Percentiles rank a stretch among this genome's conserved stretches.
phyloP scores from a whole-genome alignment of 768 basidiomycete species.

The Russula griseocarnosa region DNA sequence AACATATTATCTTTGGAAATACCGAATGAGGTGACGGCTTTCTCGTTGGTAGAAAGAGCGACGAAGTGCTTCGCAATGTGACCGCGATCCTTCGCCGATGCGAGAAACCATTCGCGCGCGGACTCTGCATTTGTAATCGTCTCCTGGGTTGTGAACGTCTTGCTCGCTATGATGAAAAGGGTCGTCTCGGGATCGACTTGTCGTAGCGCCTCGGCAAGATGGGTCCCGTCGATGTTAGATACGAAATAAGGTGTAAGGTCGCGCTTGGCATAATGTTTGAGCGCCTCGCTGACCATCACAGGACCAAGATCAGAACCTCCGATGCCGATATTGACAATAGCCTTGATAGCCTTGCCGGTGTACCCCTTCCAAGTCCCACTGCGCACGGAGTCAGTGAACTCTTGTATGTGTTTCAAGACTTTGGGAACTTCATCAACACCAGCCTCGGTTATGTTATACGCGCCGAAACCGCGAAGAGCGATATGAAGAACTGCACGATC shows the following conservation, averaged over 20 bases:
- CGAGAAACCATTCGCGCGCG: constrained; percentile 92
- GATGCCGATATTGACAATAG: constrained; percentile 98
- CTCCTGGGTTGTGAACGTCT: constrained; percentile 99
- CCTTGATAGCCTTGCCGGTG: constrained; percentile 90
- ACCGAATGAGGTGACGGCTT: constrained; percentile 89
- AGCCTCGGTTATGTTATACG: constrained; percentile 73
- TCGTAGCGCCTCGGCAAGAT: constrained; percentile 83
- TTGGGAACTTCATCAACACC: constrained; percentile 78
- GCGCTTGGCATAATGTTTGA: constrained; percentile 88
- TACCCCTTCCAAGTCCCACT: constrained; percentile 94
- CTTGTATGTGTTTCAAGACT: constrained; percentile 88
- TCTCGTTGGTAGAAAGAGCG: constrained; percentile 93
- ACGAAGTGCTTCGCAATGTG: constrained; percentile 99
- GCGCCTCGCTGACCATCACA: constrained; percentile 98
- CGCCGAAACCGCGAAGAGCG: constrained; percentile 77
- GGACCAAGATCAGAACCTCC: constrained; percentile 97
- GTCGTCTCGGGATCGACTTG: constrained; percentile 86
- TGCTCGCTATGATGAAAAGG: constrained; percentile 96
- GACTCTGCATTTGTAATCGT: constrained; percentile 98
- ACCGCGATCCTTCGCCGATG: constrained; percentile 72
- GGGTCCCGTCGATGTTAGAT: constrained; percentile 97
- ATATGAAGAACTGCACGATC: constrained; percentile 95
- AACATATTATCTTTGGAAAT: constrained; percentile 95
- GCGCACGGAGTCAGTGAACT: constrained; percentile 81
- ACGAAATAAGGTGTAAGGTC: constrained; percentile 87